Evolutionary conservation across 768 basidiomycete genomes (phyloP).

Genomic region (Kwoniella dendrophila): DNA sequence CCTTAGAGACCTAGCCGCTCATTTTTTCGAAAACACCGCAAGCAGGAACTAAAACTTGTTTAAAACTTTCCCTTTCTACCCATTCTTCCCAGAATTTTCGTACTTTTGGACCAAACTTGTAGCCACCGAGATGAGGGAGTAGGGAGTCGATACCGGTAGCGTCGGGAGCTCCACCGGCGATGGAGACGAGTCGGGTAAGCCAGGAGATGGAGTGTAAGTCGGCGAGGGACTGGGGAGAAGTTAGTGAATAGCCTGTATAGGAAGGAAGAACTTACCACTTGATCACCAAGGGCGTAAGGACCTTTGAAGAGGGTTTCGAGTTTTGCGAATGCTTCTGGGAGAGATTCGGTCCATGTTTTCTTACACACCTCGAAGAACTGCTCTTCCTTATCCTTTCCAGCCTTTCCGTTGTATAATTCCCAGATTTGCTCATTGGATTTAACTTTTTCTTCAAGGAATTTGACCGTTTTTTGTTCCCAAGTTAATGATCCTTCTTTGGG

Average conservation of each 20-base stretch:
- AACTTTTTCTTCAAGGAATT: slow-evolving; percentile 52
- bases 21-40: slow-evolving; percentile 14
- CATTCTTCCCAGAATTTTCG: slow-evolving; percentile 72
- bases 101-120: slow-evolving; percentile 62
- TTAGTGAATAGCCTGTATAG: not conserved
- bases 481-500: slow-evolving; percentile 24
- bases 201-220: slow-evolving; percentile 80
- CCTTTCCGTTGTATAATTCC: slow-evolving; percentile 48
- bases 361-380: slow-evolving; percentile 53
- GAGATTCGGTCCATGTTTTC: slow-evolving; percentile 51
- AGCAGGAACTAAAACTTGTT: slow-evolving; percentile 61
- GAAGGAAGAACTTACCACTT: slow-evolving; percentile 59
- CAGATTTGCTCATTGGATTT: slow-evolving; percentile 49
- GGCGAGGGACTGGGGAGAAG: slow-evolving; percentile 62
- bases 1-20: not conserved
- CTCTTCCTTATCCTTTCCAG: slow-evolving; percentile 40
- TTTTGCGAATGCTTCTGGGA: slow-evolving; percentile 52
- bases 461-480: slow-evolving; percentile 47
- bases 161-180: slow-evolving; percentile 62
- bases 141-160: slow-evolving; percentile 43
- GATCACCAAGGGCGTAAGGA: slow-evolving; percentile 65
- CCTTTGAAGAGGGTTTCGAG: slow-evolving; percentile 52
- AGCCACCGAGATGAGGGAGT: slow-evolving; percentile 61
- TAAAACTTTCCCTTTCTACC: slow-evolving; percentile 70
- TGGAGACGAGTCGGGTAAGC: slow-evolving; percentile 65